Conservation (phyloP, 2,329 filamentous ascomycete species). For the Colletotrichum simmondsii region DNA sequence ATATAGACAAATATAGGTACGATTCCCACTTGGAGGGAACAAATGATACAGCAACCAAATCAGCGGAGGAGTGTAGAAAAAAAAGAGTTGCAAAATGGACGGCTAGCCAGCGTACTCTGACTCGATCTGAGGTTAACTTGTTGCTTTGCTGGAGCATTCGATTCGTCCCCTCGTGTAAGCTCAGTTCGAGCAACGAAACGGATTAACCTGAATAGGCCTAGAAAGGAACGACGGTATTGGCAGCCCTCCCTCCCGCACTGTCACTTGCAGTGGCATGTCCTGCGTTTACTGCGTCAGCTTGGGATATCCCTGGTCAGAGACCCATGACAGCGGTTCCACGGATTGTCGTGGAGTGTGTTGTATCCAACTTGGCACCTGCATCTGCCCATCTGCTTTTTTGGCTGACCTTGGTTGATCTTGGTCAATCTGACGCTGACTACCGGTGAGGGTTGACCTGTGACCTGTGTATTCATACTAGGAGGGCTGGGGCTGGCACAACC, state of each 20-base stretch:
- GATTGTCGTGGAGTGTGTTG: constrained; percentile 1
- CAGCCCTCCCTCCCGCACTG: constrained; percentile 5
- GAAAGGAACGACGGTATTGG: not conserved
- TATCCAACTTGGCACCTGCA: not conserved
- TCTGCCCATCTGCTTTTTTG: not conserved
- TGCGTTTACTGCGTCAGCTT: constrained; percentile 16
- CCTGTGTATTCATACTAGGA: no score
- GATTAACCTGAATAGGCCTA: constrained; percentile 3
- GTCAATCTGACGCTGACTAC: not conserved
- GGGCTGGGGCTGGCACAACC: not conserved
- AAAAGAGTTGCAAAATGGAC: not conserved
- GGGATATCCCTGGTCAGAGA: constrained; percentile 19
- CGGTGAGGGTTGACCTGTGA: not conserved
- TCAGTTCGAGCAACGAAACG: constrained; percentile 2
- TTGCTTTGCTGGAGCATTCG: not conserved
- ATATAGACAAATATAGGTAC: constrained; percentile 12
- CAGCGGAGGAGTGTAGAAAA: not conserved
- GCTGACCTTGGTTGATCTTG: not conserved
- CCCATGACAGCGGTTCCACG: constrained; percentile 24
- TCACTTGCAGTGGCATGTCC: constrained; percentile 9
- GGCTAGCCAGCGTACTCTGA: not conserved
- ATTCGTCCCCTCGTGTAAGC: not conserved
- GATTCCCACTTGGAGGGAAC: not conserved
- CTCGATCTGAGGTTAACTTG: not conserved
- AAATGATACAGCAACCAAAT: not conserved